Base-by-base conservation (phyloP, 2,329 filamentous ascomycete species). In the Lachnellula arida region DNA sequence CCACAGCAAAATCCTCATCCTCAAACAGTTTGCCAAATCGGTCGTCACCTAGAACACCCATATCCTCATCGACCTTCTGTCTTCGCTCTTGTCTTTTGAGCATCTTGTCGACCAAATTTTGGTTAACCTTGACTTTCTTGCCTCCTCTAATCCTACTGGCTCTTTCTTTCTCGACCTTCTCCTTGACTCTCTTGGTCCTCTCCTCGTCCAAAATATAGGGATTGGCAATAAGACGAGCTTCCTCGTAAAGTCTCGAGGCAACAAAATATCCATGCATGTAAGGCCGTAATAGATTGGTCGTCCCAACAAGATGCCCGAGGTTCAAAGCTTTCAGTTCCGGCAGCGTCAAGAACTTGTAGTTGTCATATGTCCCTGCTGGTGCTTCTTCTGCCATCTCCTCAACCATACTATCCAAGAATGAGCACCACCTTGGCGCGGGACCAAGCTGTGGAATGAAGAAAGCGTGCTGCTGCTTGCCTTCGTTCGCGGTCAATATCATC, bases 191-290 rank as follows among this genome's bases (percentile, higher is more conserved):
- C 79, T 96, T 97, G 58, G 87, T 86, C 55, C 91, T 83, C 72
- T 97, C 91, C 67, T 97, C 90, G 70, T 97, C 91, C 81, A 89
- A 96, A 51, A 95, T 82, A 69, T 95, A 95, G 0, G 94, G 94
- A 73, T 97, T 96, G 49, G 89, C 88, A 66, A 97, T 96, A 58
- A 99, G 77, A 54, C 89, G 81, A 17, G 94, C 94, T 72, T 99
- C 92, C 70, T 99, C 95, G 72, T 99, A 97, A 25, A 99, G 75
- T 68, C 92, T 91, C 66, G 95, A 93, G 37, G 89, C 90, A 49
- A 99, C 92, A 75, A 99, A 99, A 79, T 94, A 97, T 65, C 94
- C 95, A 71, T 99, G 94, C 95, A 99, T 99, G 70, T 99, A 99
- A 44, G 94, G 94, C 46, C 93, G 82, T 42, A 99, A 77, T 19